Conservation (phyloP, 306 rosid genomes). For the Luffa aegyptiaca region DNA sequence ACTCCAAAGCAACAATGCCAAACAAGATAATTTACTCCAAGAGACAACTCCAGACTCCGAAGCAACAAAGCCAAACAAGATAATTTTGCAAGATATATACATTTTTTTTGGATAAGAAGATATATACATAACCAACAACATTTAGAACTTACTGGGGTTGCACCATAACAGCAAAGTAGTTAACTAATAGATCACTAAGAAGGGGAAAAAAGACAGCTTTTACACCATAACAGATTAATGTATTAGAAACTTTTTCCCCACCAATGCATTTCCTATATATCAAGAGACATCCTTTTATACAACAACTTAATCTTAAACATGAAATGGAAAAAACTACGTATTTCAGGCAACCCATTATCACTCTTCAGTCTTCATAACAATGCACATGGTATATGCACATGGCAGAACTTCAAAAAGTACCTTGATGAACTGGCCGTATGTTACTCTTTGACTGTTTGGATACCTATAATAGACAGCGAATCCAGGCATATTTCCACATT, state of each 20-base stretch:
- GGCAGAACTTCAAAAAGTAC: slow-evolving; percentile 31
- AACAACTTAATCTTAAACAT: not conserved
- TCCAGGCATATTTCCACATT: slow-evolving; percentile 99
- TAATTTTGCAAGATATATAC: not conserved
- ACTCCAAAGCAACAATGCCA: not conserved
- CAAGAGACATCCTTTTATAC: not conserved
- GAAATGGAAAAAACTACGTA: not conserved
- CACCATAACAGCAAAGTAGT: not conserved
- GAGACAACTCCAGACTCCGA: not conserved
- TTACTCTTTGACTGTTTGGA: slow-evolving; percentile 89
- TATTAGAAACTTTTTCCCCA: not conserved
- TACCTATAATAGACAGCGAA: slow-evolving; percentile 93
- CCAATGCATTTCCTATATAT: not conserved
- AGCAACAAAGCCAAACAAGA: not conserved
- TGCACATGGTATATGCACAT: not conserved
- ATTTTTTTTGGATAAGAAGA: not conserved
- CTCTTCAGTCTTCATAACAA: not conserved
- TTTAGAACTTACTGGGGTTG: not conserved
- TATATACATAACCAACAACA: not conserved
- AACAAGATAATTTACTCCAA: not conserved
- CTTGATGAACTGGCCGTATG: slow-evolving; percentile 91
- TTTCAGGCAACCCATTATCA: not conserved
- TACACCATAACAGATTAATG: not conserved
- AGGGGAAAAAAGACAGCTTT: not conserved
- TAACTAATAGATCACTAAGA: not conserved